phyloP scores from a whole-genome alignment of 495 filamentous ascomycete species.

The Geoglossum glabrum region DNA sequence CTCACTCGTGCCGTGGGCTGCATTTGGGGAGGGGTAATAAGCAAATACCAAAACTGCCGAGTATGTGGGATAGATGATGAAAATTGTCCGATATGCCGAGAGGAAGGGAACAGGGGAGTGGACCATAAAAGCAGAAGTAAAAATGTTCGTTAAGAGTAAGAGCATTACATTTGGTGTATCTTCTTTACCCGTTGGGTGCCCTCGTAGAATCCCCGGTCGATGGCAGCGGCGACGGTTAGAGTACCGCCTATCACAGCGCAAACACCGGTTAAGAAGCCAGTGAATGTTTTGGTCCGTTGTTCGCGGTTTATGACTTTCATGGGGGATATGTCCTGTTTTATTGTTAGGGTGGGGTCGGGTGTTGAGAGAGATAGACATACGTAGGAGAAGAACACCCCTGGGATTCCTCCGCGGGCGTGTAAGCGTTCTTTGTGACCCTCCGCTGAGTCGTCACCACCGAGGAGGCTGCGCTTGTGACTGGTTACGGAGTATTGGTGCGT shows the following conservation, averaged over 20 bases:
- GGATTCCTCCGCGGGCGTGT: conserved; percentile 79
- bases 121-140: neutral
- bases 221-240: conserved; percentile 79
- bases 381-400: conserved; percentile 96
- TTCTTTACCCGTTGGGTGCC: conserved; percentile 70
- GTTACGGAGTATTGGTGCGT: conserved; percentile 97
- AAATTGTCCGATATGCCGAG: too few species aligned
- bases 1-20: too few species aligned
- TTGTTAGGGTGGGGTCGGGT: neutral
- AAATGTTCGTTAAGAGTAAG: neutral
- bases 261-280: conserved; percentile 77
- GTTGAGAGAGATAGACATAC: conserved; percentile 25
- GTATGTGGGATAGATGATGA: too few species aligned
- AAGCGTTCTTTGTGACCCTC: conserved; percentile 80
- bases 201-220: conserved; percentile 85
- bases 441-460: conserved; percentile 58
- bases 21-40: too few species aligned
- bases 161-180: conserved; percentile 32
- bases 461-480: conserved; percentile 71
- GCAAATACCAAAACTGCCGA: too few species aligned
- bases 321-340: conserved; percentile 75
- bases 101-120: neutral
- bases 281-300: conserved; percentile 66
- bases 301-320: conserved; percentile 99
- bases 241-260: conserved; percentile 92